Evolutionary conservation across 2,329 filamentous ascomycete species (phyloP).

Genomic region (Westerdykella ornata): DNA sequence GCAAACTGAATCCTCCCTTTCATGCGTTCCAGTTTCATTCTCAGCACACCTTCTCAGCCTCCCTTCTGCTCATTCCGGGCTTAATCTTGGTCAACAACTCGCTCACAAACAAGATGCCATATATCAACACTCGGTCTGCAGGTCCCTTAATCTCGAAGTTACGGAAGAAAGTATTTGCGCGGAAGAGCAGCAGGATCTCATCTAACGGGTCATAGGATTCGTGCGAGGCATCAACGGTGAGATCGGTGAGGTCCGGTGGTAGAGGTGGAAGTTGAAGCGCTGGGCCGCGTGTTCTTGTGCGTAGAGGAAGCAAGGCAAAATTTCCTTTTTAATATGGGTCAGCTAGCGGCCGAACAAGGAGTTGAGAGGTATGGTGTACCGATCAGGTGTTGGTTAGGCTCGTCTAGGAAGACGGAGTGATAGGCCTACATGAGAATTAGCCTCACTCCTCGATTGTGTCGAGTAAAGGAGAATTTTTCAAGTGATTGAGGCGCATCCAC

Average conservation of each 20-base stretch:
- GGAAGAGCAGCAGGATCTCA: conserved; percentile 86
- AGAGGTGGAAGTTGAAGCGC: conserved; percentile 71
- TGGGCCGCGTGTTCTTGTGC: conserved; percentile 91
- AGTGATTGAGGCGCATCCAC: conserved; percentile 9
- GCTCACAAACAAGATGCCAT: conserved; percentile 91
- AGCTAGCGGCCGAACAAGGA: conserved; percentile 2
- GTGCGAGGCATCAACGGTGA: conserved; percentile 66
- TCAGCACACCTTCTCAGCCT: conserved; percentile 55
- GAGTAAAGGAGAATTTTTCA: conserved; percentile 3
- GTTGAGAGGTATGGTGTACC: conserved; percentile 37
- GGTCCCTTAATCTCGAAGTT: conserved; percentile 99
- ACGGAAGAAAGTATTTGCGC: conserved; percentile 97
- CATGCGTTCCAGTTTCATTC: background rate
- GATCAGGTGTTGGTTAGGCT: conserved; percentile 62
- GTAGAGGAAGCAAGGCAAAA: conserved; percentile 88
- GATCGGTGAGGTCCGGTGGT: conserved; percentile 48
- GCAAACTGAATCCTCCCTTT: background rate
- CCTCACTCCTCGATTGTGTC: conserved; percentile 4
- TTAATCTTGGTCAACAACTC: conserved; percentile 86
- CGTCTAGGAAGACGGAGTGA: conserved; percentile 91
- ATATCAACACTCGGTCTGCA: conserved; percentile 88
- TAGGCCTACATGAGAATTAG: conserved; percentile 61
- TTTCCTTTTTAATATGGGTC: conserved; percentile 54
- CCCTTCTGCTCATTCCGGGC: conserved; percentile 59
- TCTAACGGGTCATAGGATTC: conserved; percentile 96